Evolutionary conservation across 768 basidiomycete species (phyloP), one percentile per base, ranked within the genome.

Genomic region (Zangia roseola): DNA sequence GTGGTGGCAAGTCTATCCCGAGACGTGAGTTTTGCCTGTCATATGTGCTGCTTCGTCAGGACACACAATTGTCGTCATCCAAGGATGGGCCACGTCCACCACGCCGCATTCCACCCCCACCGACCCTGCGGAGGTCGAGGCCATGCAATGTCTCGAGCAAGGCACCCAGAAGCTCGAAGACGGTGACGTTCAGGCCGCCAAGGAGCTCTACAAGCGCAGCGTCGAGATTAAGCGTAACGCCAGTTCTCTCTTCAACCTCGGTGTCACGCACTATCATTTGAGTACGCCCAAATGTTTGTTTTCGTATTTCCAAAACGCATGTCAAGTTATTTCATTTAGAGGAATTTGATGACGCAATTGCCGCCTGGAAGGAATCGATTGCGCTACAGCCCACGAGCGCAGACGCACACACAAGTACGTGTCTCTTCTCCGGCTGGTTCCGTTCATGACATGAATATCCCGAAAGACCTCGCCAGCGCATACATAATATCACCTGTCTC

Each of bases 211-310:
- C 69, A 74, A 79, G 65, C 81, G 89, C 56, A 91, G 89, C 59
- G 79, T 84, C 24, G 83, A 91, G 60, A 88, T 93, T 48, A 84
- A 86, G 64, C 80, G 83, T 50, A 88, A 78, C 46, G 86, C 89
- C 10, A 88, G 86, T 65, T 84, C 87, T 12, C 76, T 93, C 33
- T 93, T 92, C 70, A 93, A 93, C 64, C 77, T 92, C 13, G 91
- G 91, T 36, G 91, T 93, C 25, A 91, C 91, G 5, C 84, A 90
- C 61, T 93, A 92, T 65, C 91, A 93, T 67, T 79, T 92, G 40
- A 91, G 90, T 92, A 64, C 49, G 83, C 75, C 45, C 20, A 52
- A 35, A 46, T 55, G 41, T 33, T 40, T 33, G 50, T 48, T 58
- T 50, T 46, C 46, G 9, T 53, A n/a, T 41, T 40, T 37, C 39